phyloP scores from a whole-genome alignment of 306 rosid species.

The Pueraria montana region DNA sequence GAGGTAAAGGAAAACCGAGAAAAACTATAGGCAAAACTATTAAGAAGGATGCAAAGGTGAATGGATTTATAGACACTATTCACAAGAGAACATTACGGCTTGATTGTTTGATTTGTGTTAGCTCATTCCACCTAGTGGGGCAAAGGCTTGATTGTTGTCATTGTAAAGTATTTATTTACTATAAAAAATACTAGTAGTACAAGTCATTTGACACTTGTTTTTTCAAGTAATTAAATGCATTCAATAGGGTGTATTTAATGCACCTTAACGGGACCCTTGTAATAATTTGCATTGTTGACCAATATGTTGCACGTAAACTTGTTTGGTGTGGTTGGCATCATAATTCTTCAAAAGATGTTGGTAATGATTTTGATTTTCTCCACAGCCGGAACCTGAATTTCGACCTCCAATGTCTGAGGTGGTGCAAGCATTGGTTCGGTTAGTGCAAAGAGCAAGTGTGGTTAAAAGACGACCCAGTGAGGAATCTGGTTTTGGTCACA shows the following conservation, averaged over 20 bases:
- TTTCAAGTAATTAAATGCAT: background rate
- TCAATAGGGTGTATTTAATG: background rate
- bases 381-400: slow-evolving; percentile 91
- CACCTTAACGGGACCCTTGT: background rate
- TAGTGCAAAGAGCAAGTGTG: slow-evolving; percentile 91
- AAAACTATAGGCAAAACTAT: background rate
- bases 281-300: background rate
- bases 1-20: background rate
- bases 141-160: background rate
- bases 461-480: slow-evolving; percentile 91
- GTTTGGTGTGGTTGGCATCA: background rate
- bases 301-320: background rate
- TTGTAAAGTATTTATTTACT: background rate
- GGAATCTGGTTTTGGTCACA: slow-evolving; percentile 78
- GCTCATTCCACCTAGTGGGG: background rate
- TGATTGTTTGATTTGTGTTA: background rate
- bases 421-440: slow-evolving; percentile 91
- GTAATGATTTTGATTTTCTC: slow-evolving; percentile 7
- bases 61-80: background rate
- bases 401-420: slow-evolving; percentile 99
- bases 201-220: background rate
- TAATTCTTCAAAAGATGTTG: background rate
- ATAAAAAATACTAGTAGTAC: background rate
- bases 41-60: background rate
- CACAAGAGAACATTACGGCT: background rate